Base-by-base conservation (phyloP, 306 rosid species). In the Quercus alba region DNA sequence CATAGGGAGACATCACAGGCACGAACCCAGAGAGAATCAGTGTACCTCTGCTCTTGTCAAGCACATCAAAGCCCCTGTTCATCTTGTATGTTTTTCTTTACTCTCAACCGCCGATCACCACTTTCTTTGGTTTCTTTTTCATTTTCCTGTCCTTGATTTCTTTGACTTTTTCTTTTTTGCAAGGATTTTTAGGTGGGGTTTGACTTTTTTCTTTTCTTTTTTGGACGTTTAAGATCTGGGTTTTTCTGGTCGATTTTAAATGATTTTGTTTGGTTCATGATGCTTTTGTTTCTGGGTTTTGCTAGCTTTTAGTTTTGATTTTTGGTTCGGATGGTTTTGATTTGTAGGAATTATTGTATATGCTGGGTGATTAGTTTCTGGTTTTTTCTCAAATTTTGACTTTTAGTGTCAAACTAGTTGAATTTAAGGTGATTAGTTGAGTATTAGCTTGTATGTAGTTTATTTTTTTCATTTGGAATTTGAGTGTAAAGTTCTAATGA, bases 51-150 rank as follows among this genome's bases (percentile, higher is more conserved):
- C 97, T 10, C 81, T 96, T 46, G 94, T 93, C 46, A 93, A 87
- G 85, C 97, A 91, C 85, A 86, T 96, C 82, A 92, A 78, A 69
- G 98, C 99, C 18, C 99, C 98, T 28, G 90, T 89, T 80, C 94
- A 89, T 5, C 97, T 96, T 73, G 99, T 96, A 76, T 77, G 89
- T 85, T 80, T 49, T 31, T 3, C 62, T 33, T 49, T 5, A 25
- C 33, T 4, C 20, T 68, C 26, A 5, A 19, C 77, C 31, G 52
- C 46, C 26, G 52, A 25, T 70, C 20, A 44, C 2, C 64, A 15
- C 57, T 46, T 56, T 64, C 28, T 77, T 20, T 23, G 14, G 5
- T 76, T 30, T 52, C 1, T 6, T 52, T 77, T 61, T 72, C 2
- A 58, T 55, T 61, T 85, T 38, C 54, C 44, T 71, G 66, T 2